Evolutionary conservation across 1,284 basidiomycete genomes (phyloP).

Genomic region (Singerocomus inundabilis): DNA sequence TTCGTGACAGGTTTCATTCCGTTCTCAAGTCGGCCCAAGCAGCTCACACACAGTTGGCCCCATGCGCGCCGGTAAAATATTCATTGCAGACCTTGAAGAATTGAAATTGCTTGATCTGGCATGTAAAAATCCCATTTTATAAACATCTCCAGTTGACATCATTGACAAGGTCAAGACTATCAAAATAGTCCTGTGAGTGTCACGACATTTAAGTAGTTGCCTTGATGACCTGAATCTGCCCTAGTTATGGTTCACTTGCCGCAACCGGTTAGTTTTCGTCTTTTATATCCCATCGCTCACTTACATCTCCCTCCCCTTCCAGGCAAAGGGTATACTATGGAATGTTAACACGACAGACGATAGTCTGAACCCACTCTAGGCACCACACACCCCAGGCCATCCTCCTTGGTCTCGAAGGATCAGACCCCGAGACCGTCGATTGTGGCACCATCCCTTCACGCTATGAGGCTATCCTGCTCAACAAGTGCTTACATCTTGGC

Average conservation of each 20-base stretch:
- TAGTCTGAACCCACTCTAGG: too few relatives aligned
- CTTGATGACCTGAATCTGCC: slow-evolving; percentile 1
- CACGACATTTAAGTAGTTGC: not conserved
- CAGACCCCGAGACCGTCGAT: slow-evolving; percentile 84
- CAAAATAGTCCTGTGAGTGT: slow-evolving; percentile 79
- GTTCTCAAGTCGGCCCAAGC: slow-evolving; percentile 48
- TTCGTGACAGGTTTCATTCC: not conserved
- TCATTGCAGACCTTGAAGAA: slow-evolving; percentile 75
- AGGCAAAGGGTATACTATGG: slow-evolving; percentile 71
- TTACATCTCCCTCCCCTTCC: slow-evolving; percentile 33
- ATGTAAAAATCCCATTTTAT: slow-evolving; percentile 9
- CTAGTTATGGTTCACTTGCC: slow-evolving; percentile 73
- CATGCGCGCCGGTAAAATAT: slow-evolving; percentile 90
- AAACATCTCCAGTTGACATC: slow-evolving; percentile 5
- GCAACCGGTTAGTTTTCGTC: slow-evolving; percentile 57
- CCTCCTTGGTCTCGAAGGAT: slow-evolving; percentile 86
- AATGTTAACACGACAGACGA: too few relatives aligned
- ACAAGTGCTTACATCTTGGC: slow-evolving; percentile 67
- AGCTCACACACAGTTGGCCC: slow-evolving; percentile 83
- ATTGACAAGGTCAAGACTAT: slow-evolving; percentile 62
- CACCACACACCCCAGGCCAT: slow-evolving; percentile 96
- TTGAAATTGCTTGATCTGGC: slow-evolving; percentile 73
- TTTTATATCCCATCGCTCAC: not conserved
- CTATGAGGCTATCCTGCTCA: slow-evolving; percentile 67
- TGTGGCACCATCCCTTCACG: slow-evolving; percentile 75